Base-by-base conservation (phyloP, 768 basidiomycete species). In the Myochromella boudieri region DNA sequence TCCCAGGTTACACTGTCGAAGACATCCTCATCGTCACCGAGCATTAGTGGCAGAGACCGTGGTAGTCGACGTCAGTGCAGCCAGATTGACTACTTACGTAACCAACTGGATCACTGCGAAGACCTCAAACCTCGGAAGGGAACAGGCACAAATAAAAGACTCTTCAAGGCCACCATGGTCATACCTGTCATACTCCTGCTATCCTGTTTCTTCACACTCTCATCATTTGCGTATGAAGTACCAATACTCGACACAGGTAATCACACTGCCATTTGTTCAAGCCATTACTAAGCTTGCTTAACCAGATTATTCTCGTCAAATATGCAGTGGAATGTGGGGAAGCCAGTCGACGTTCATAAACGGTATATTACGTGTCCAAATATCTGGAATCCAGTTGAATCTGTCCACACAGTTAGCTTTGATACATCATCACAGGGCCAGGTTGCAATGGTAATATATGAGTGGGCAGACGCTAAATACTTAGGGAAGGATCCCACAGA, bases 301-400 rank as follows among this genome's bases (percentile, higher is more conserved):
- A 27, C 24, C 59, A 64, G 91, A 93, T 67, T 85, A 84, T 68
- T 80, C 87, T 24, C 81, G 90, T 38, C 93, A 98, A 73, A 85
- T 87, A 64, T 98, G 95, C 68, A 91, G 88, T 51, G 95, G 95
- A 43, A 95, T 98, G 91, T 98, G 90, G 84, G 88, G 81, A 21
- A 81, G 82, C 29, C 61, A 75, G 39, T 75, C 81, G 32, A 87
- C 94, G 24, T 86, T 81, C 67, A 93, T 97, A 57, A 91, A 91
- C 64, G 86, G 89, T 91, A 70, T 46, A 60, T n/a, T n/a, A 17
- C n/a, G 18, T 41, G 15, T 15, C 12, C 2, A 29, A 21, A 22
- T 15, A 18, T 39, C 2, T 47, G 33, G 29, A 10, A 14, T 34
- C 24, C 2, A 18, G 11, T 29, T 21, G 45, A 45, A 60, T 42